Evolutionary conservation across 140 eudicot genomes (phyloP).

Genomic region (Oenanthe javanica): DNA sequence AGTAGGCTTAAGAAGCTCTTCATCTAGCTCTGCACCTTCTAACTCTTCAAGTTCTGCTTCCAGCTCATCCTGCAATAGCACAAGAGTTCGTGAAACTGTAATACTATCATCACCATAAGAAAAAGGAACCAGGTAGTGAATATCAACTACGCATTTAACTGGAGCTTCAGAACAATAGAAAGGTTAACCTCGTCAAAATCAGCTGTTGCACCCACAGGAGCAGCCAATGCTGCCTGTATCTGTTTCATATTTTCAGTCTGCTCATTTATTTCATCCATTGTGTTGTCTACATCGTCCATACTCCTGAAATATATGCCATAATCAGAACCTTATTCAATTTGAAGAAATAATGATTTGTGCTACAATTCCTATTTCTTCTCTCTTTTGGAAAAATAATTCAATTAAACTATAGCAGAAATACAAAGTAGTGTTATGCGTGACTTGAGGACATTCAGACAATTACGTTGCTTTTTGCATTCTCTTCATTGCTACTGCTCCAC

Average conservation of each 20-base stretch:
- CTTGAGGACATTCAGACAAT: slow-evolving; percentile 13
- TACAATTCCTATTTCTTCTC: not conserved
- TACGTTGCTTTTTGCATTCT: slow-evolving; percentile 37
- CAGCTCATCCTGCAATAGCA: slow-evolving; percentile 39
- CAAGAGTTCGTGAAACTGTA: not conserved
- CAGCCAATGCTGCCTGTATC: slow-evolving; percentile 15
- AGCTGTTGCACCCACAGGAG: slow-evolving; percentile 17
- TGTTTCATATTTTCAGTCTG: slow-evolving; percentile 22
- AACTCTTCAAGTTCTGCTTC: slow-evolving; percentile 53
- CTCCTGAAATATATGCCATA: slow-evolving; percentile 13
- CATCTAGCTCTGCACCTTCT: slow-evolving; percentile 40
- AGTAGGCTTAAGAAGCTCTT: slow-evolving; percentile 32
- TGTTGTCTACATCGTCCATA: slow-evolving; percentile 34
- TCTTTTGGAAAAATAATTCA: not conserved
- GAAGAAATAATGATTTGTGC: not conserved
- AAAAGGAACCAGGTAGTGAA: not conserved
- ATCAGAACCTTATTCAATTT: not conserved
- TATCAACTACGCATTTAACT: not conserved
- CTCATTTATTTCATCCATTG: slow-evolving; percentile 34
- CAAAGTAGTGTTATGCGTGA: not conserved
- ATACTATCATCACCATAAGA: not conserved
- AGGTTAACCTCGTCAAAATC: slow-evolving; percentile 19
- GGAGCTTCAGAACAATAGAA: not conserved
- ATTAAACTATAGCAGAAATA: not conserved
- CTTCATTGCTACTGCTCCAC: slow-evolving; percentile 36